A percentile compares a stretch with the other conserved stretches of the same genome.
phyloP scores from a whole-genome alignment of 2,329 filamentous ascomycete genomes.

The Colletotrichum eremochloae region DNA sequence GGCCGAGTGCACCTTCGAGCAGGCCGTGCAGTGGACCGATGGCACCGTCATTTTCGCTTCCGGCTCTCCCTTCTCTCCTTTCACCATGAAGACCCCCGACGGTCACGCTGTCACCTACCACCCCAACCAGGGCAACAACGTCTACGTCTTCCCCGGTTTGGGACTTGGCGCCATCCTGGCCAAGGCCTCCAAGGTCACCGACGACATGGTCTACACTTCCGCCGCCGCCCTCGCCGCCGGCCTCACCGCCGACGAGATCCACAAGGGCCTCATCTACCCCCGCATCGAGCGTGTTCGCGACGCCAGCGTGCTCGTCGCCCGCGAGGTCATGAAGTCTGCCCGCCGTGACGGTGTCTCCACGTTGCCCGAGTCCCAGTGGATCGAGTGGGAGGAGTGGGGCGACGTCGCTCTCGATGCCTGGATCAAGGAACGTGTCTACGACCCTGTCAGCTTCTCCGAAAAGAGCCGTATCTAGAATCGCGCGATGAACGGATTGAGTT shows the following conservation, averaged over 20 bases:
- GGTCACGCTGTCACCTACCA: conserved; percentile 76
- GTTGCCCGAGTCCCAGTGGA: conserved; percentile 76
- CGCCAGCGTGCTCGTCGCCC: conserved; percentile 86
- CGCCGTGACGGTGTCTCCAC: conserved; percentile 83
- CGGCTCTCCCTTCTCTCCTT: conserved; percentile 88
- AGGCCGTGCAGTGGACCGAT: conserved; percentile 90
- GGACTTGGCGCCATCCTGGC: conserved; percentile 93
- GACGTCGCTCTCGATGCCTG: conserved; percentile 71
- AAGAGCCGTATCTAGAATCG: conserved; percentile 40
- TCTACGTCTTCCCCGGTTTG: conserved; percentile 97
- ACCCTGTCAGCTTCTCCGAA: conserved; percentile 63
- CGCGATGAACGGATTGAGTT: conserved; percentile 30
- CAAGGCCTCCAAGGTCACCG: conserved; percentile 88
- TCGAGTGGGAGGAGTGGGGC: conserved; percentile 80
- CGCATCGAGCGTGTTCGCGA: conserved; percentile 92
- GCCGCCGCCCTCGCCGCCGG: conserved; percentile 84
- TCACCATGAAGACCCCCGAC: conserved; percentile 72
- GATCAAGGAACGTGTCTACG: conserved; percentile 73
- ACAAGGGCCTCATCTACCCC: conserved; percentile 89
- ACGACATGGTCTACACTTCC: conserved; percentile 97
- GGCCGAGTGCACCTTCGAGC: conserved; percentile 97
- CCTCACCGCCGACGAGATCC: conserved; percentile 84
- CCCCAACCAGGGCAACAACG: conserved; percentile 87
- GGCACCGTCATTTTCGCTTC: conserved; percentile 94
- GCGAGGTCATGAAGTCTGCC: conserved; percentile 93